These are phyloP conservation scores for Penicillium lagena DNA, from an alignment of 495 filamentous ascomycete genomes.

Conservation along the genomic window DNA sequence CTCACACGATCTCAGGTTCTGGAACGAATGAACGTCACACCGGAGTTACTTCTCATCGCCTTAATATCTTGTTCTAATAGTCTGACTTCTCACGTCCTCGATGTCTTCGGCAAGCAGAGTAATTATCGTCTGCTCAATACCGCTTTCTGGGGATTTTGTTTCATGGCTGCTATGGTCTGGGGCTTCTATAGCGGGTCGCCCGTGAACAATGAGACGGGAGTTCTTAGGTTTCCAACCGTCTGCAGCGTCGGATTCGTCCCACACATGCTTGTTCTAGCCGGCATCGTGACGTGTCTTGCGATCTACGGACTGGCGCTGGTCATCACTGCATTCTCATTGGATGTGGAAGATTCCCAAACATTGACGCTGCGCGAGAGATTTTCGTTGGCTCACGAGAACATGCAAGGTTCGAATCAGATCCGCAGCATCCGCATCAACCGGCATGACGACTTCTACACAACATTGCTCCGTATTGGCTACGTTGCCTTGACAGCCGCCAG, in stretches of 20 bases:
- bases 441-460: conserved; percentile 93
- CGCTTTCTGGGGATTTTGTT: conserved; percentile 80
- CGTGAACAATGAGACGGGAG: conserved; percentile 31
- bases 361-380: conserved; percentile 50
- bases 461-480: conserved; percentile 79
- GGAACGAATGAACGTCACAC: conserved; percentile 69
- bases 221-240: conserved; percentile 83
- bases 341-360: conserved; percentile 27
- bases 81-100: conserved; percentile 76
- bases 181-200: conserved; percentile 56
- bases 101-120: conserved; percentile 69
- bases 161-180: conserved; percentile 74
- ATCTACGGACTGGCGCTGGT: conserved; percentile 75
- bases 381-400: conserved; percentile 66
- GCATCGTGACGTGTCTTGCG: conserved; percentile 62
- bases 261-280: conserved; percentile 74
- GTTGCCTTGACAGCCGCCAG: conserved; percentile 83
- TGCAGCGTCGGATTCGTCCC: conserved; percentile 94
- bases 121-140: conserved; percentile 77
- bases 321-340: conserved; percentile 67
- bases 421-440: conserved; percentile 69
- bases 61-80: conserved; percentile 87
- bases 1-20: conserved; percentile 39
- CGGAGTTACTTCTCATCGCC: conserved; percentile 79
- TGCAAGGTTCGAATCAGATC: conserved; percentile 85